These are phyloP conservation scores for Neurospora sp. DNA, from an alignment of 495 filamentous ascomycete species.

Conservation along the genomic window DNA sequence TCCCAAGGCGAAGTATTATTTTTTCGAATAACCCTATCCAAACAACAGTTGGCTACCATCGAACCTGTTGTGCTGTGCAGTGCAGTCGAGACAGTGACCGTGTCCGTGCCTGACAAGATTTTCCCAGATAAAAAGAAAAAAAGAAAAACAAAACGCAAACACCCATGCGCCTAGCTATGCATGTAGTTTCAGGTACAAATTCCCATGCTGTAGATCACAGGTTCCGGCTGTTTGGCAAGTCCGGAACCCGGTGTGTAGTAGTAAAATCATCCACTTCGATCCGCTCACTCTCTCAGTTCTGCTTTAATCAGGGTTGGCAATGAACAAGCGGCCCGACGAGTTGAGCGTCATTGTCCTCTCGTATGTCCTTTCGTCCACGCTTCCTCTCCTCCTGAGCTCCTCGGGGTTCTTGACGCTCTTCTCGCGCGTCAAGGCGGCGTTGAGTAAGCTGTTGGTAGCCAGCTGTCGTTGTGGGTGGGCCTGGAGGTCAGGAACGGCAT, in stretches of 20 bases:
- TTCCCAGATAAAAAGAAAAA: background rate
- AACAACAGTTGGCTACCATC: background rate
- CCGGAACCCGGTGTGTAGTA: background rate
- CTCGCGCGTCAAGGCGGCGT: constrained; percentile 43
- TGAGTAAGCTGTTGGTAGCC: constrained; percentile 41
- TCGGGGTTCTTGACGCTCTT: constrained; percentile 63
- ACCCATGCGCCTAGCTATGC: background rate
- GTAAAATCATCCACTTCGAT: background rate
- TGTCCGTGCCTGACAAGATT: background rate
- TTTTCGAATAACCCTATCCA: background rate
- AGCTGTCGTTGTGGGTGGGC: constrained; percentile 25
- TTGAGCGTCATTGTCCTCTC: constrained; percentile 82
- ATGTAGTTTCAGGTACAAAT: background rate
- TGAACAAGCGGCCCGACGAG: constrained; percentile 60
- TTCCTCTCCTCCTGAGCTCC: constrained; percentile 72
- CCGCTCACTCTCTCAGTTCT: too few species aligned
- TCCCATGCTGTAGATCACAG: background rate
- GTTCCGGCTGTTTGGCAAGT: background rate
- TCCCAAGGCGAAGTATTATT: background rate
- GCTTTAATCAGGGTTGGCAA: constrained; percentile 81
- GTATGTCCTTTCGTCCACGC: constrained; percentile 90
- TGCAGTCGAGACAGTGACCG: background rate
- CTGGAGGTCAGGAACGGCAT: constrained; percentile 35
- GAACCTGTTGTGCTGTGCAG: background rate
- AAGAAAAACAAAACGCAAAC: background rate